Base-by-base conservation (phyloP, 495 filamentous ascomycete species). In the Xylaria cubensis region DNA sequence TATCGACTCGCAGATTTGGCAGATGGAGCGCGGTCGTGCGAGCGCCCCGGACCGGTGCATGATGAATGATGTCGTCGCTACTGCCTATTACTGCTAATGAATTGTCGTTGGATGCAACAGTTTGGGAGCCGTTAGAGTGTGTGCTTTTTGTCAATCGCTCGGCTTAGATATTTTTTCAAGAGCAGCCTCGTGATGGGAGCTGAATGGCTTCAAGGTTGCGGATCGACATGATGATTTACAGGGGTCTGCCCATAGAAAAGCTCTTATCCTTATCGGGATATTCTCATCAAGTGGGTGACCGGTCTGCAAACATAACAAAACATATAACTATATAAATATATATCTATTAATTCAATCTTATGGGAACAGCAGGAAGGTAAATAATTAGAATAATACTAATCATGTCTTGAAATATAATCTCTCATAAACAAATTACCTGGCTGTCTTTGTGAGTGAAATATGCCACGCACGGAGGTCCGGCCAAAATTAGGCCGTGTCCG, bases 1-100 rank as follows among this genome's bases (percentile, higher is more conserved):
- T 36, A 76, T 72, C n/a, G 73, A 76, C 24, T 78, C 74, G 69
- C 77, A 79, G 13, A 79, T 78, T 34, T 78, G 77, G 39, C 77
- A 77, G 12, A 79, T 67, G 0, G 73, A 53, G 46, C 55, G 75
- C 48, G 70, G 46, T 29, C 73, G 75, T 56, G 67, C 61, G 26
- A 78, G n/a, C 24, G 48, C 63, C 2, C 41, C 48, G 15, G 76
- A 48, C 53, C 74, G 74, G 58, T 72, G 67, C 74, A 79, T 76
- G 34, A 34, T 24, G 69, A 19, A 36, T 17, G 34, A 39, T 29
- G 26, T 29, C 59, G 24, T 34, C 24, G 67, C 51, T 34, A 26
- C 39, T 51, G 26, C 4, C n/a, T 13, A 15, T 39, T 24, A 26
- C 29, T 21, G 44, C 8, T 2, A 7, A 17, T 19, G 46, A 2